Conservation (phyloP, 345 rosid genomes). For the Corchorus capsularis region DNA sequence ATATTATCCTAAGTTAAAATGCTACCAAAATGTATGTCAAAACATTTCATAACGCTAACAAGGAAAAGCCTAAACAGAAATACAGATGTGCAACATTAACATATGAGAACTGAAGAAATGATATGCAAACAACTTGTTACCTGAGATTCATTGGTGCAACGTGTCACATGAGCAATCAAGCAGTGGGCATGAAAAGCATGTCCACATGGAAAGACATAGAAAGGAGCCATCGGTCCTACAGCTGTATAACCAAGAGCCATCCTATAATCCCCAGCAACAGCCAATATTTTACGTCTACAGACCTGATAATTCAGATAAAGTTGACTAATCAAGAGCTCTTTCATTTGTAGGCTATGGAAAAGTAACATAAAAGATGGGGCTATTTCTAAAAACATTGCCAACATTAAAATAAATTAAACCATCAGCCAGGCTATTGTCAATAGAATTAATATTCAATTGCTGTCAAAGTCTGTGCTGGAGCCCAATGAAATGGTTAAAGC, state of each 20-base stretch:
- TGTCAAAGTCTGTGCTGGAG: background rate
- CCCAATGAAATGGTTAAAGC: background rate
- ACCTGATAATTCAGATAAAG: slow-evolving; percentile 46
- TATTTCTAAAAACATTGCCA: background rate
- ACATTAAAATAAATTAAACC: background rate
- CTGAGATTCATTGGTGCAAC: slow-evolving; percentile 55
- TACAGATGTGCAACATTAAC: background rate
- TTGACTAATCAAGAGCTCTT: slow-evolving; percentile 11
- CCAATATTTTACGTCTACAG: slow-evolving; percentile 81
- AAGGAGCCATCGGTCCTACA: slow-evolving; percentile 89
- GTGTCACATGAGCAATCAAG: slow-evolving; percentile 79
- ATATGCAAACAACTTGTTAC: slow-evolving; percentile 40
- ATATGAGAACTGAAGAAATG: slow-evolving; percentile 15
- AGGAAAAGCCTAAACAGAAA: slow-evolving; percentile 2
- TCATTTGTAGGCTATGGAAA: background rate
- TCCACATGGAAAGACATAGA: slow-evolving; percentile 95
- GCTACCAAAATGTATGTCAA: background rate
- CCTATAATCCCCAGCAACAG: slow-evolving; percentile 62
- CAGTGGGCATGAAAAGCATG: slow-evolving; percentile 92
- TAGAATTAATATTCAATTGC: slow-evolving; percentile 7
- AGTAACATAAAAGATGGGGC: background rate
- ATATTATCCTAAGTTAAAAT: background rate
- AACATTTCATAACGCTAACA: background rate
- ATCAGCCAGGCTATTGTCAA: background rate
- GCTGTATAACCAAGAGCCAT: slow-evolving; percentile 72